A percentile compares a stretch with the other conserved stretches of the same genome.
Conservation (phyloP, 441 rosid species). For the Populus tomentosa region DNA sequence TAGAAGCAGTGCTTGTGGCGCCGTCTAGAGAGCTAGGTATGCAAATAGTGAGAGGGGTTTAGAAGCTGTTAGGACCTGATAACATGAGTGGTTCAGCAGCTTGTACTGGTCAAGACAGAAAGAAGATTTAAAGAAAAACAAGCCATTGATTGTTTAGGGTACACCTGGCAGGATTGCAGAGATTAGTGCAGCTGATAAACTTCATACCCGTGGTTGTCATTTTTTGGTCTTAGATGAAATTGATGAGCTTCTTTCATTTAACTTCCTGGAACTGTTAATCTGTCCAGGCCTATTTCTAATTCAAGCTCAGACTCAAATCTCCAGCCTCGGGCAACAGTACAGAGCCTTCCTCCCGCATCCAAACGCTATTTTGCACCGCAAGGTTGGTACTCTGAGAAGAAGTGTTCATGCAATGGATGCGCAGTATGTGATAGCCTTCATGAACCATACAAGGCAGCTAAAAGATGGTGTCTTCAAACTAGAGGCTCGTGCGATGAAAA, state of each 20-base stretch:
- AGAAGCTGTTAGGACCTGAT: conserved; percentile 74
- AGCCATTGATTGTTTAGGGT: conserved; percentile 81
- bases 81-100: conserved; percentile 83
- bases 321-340: conserved; percentile 47
- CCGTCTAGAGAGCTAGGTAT: conserved; percentile 92
- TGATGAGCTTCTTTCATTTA: conserved; percentile 84
- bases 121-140: conserved; percentile 90
- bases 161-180: conserved; percentile 92
- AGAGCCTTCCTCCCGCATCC: conserved; percentile 80
- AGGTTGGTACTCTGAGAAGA: conserved; percentile 77
- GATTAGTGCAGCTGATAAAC: conserved; percentile 86
- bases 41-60: conserved; percentile 92
- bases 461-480: conserved; percentile 89
- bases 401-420: conserved; percentile 85
- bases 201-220: conserved; percentile 80
- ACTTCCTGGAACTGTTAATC: conserved; percentile 54
- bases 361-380: conserved; percentile 37
- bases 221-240: conserved; percentile 89
- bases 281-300: conserved; percentile 29
- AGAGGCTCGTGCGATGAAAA: conserved; percentile 77
- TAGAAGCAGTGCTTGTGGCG: conserved; percentile 87
- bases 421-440: conserved; percentile 79
- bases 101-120: conserved; percentile 88
- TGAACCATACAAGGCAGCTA: conserved; percentile 82
- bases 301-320: conserved; percentile 33